Evolutionary conservation across 805 yeast species (phyloP), one percentile per base, ranked within the genome.

Genomic region (Sungouiozyma ichnusensis): DNA sequence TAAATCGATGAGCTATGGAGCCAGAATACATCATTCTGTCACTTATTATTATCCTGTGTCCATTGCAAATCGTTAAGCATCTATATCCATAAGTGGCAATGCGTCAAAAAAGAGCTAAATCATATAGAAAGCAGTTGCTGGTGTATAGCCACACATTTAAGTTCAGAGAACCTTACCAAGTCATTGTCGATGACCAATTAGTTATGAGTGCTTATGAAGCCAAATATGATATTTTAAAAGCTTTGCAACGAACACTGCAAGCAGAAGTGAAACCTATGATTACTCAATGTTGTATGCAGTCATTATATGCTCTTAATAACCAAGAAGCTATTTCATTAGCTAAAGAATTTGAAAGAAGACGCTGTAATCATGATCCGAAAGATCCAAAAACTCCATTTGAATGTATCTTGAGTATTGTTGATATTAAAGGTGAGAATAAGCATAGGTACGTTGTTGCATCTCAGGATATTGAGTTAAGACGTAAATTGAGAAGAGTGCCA

Each of bases 21-120:
- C n/a, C n/a, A n/a, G n/a, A n/a, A n/a, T n/a, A n/a, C n/a, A n/a
- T n/a, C n/a, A n/a, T n/a, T n/a, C n/a, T n/a, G n/a, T n/a, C n/a
- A n/a, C n/a, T n/a, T n/a, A n/a, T n/a, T n/a, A n/a, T n/a, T n/a
- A n/a, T n/a, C n/a, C n/a, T n/a, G n/a, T n/a, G n/a, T n/a, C n/a
- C n/a, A n/a, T n/a, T n/a, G n/a, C n/a, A n/a, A n/a, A n/a, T n/a
- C n/a, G n/a, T n/a, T n/a, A n/a, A n/a, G n/a, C n/a, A n/a, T n/a
- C n/a, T n/a, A n/a, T n/a, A n/a, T n/a, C n/a, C n/a, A n/a, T n/a
- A n/a, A n/a, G n/a, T n/a, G n/a, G n/a, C 29, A 29, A 90, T 90
- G 98, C 86, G 94, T 72, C 96, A 90, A 66, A 90, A 88, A 64
- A 74, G 98, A 65, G 95, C 97, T 41, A 90, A 90, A 63, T 72